Conservation (phyloP, 495 filamentous ascomycete genomes). For the Amniculicola lignicola region DNA sequence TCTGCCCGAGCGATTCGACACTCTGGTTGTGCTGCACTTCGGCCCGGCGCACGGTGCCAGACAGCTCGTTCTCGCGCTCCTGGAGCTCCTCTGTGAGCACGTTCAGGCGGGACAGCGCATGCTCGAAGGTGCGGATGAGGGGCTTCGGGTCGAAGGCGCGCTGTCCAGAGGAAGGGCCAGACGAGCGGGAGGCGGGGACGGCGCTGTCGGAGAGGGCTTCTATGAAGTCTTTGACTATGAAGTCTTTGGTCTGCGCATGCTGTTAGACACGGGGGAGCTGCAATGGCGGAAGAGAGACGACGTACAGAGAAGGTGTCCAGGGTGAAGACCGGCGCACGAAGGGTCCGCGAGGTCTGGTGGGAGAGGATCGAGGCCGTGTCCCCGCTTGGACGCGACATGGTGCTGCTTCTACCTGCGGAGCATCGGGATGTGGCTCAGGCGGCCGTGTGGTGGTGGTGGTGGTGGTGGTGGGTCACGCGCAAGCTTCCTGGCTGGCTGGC, state of each 20-base stretch:
- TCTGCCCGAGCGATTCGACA: conserved; percentile 74
- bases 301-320: conserved; percentile 75
- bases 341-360: conserved; percentile 22
- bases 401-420: conserved; percentile 5
- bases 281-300: background rate
- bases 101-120: conserved; percentile 73
- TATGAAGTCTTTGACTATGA: conserved; percentile 96
- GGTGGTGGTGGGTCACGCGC: too few relatives aligned
- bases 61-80: conserved; percentile 80
- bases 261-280: background rate
- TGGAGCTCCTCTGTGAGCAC: conserved; percentile 83
- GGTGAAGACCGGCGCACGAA: conserved; percentile 71
- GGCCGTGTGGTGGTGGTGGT: too few relatives aligned
- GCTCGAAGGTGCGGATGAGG: conserved; percentile 90
- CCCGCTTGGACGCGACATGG: conserved; percentile 31
- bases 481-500: too few relatives aligned
- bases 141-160: conserved; percentile 92
- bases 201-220: conserved; percentile 86
- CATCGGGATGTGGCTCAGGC: conserved; percentile 6
- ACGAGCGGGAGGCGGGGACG: conserved; percentile 70
- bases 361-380: conserved; percentile 35
- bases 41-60: conserved; percentile 81
- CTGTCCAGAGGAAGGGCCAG: conserved; percentile 49
- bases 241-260: conserved; percentile 62
- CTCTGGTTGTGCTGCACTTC: conserved; percentile 90